phyloP scores from a whole-genome alignment of 768 basidiomycete species.

The Sutorius australiensis region DNA sequence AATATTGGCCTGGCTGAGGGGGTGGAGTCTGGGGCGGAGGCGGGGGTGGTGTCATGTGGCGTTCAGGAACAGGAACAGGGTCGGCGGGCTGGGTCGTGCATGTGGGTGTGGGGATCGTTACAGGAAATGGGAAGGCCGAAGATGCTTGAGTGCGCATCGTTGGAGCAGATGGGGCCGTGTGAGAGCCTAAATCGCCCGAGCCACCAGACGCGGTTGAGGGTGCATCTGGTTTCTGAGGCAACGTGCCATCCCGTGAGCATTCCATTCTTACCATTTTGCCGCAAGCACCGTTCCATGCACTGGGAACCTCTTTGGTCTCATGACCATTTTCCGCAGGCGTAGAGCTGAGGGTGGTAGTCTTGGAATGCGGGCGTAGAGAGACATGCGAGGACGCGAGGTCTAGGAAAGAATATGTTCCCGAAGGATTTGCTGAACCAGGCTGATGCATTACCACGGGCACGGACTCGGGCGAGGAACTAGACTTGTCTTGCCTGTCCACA shows the following conservation, averaged over 20 bases:
- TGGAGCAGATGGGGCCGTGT: slow-evolving; percentile 16
- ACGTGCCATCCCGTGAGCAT: slow-evolving; percentile 14
- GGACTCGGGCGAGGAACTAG: slow-evolving; percentile 27
- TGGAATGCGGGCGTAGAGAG: slow-evolving; percentile 26
- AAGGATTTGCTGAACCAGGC: slow-evolving; percentile 16
- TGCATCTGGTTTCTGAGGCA: slow-evolving; percentile 27
- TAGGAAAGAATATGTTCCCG: slow-evolving; percentile 33
- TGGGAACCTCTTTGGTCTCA: slow-evolving; percentile 1
- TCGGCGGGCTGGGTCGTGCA: slow-evolving; percentile 25
- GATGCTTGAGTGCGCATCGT: slow-evolving; percentile 25
- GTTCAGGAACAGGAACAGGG: slow-evolving; percentile 15
- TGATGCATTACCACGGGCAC: slow-evolving; percentile 32
- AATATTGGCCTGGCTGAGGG: slow-evolving; percentile 17
- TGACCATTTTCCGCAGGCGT: slow-evolving; percentile 27
- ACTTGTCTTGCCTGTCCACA: slow-evolving; percentile 18
- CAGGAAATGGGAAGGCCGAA: slow-evolving; percentile 42
- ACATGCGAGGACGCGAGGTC: slow-evolving; percentile 27
- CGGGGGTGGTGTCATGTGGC: slow-evolving; percentile 16
- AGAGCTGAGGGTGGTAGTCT: slow-evolving; percentile 26
- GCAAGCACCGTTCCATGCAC: slow-evolving; percentile 19
- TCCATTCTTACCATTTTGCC: slow-evolving; percentile 15
- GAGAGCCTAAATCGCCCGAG: slow-evolving; percentile 22
- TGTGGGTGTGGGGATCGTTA: slow-evolving; percentile 43
- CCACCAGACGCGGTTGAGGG: slow-evolving; percentile 31
- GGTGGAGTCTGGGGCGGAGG: slow-evolving; percentile 6